A percentile compares a stretch with the other conserved stretches of the same genome.
Conservation (phyloP, 768 basidiomycete species). For the Tremella yokohamensis region DNA sequence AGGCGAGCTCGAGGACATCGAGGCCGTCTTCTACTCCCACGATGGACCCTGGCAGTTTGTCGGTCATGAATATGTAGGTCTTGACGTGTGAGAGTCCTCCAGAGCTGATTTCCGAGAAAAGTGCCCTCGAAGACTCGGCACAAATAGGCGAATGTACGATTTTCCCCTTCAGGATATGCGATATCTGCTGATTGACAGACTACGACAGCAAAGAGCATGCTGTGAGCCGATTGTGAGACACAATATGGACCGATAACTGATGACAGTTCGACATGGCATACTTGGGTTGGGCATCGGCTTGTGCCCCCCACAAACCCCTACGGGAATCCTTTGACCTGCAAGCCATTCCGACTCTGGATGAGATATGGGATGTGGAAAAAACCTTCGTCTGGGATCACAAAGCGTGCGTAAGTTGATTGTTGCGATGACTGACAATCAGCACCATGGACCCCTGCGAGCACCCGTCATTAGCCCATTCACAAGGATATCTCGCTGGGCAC, state of each 20-base stretch:
- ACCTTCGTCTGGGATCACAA: constrained; percentile 49
- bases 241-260: neutral
- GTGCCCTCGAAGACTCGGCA: constrained; percentile 42
- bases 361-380: constrained; percentile 32
- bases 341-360: constrained; percentile 27
- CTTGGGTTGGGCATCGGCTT: constrained; percentile 47
- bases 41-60: constrained; percentile 48
- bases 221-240: constrained; percentile 16
- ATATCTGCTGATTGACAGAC: constrained; percentile 26
- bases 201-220: constrained; percentile 39
- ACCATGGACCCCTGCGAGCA: constrained; percentile 49
- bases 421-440: constrained; percentile 10
- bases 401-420: constrained; percentile 25
- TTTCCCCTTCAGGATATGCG: neutral
- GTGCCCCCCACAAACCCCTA: constrained; percentile 46
- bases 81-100: neutral
- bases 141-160: constrained; percentile 41
- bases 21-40: constrained; percentile 43
- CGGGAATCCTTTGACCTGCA: constrained; percentile 32
- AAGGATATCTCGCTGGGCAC: constrained; percentile 39
- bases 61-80: constrained; percentile 46
- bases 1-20: constrained; percentile 29
- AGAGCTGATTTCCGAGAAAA: constrained; percentile 23
- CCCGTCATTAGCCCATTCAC: constrained; percentile 39
- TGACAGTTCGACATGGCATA: constrained; percentile 39